A percentile compares a stretch with the other conserved stretches of the same genome.
These are phyloP conservation scores for Fusarium goolgardi DNA, from an alignment of 2,329 filamentous ascomycete genomes.

Conservation along the genomic window DNA sequence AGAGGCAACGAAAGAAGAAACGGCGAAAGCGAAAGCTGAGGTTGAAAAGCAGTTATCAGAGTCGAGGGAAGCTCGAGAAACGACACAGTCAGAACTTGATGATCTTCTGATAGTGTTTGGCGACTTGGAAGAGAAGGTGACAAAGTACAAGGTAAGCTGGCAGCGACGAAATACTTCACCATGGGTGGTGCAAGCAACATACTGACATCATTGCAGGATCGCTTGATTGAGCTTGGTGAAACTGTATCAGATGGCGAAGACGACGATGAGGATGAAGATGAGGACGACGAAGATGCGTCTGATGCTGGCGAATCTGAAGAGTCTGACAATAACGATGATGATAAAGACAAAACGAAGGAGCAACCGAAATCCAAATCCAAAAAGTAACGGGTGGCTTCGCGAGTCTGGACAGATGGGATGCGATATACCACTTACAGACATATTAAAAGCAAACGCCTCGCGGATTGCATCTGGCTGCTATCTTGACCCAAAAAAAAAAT, in stretches of 20 bases:
- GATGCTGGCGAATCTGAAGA: conserved; percentile 32
- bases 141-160: conserved; percentile 75
- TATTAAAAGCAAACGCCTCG: conserved; percentile 44
- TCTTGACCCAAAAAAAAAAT: conserved; percentile 39
- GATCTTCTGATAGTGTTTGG: conserved; percentile 85
- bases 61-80: conserved; percentile 71
- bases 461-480: conserved; percentile 45
- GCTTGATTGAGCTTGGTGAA: conserved; percentile 74
- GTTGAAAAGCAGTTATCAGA: conserved; percentile 50
- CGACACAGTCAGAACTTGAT: conserved; percentile 78
- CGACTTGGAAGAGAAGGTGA: conserved; percentile 81
- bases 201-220: conserved; percentile 56
- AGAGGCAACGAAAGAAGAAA: conserved; percentile 60
- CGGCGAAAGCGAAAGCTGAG: conserved; percentile 70
- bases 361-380: conserved; percentile 6
- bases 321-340: conserved; percentile 21
- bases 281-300: conserved; percentile 58
- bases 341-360: conserved; percentile 13
- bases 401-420: conserved; percentile 13
- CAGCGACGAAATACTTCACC: neutral
- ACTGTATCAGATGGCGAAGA: conserved; percentile 82
- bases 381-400: conserved; percentile 2
- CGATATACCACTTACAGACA: conserved; percentile 48
- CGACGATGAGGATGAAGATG: conserved; percentile 67
- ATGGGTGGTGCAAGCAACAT: neutral